Conservation (phyloP, 306 rosid species). For the Lathyrus tuberosus region DNA sequence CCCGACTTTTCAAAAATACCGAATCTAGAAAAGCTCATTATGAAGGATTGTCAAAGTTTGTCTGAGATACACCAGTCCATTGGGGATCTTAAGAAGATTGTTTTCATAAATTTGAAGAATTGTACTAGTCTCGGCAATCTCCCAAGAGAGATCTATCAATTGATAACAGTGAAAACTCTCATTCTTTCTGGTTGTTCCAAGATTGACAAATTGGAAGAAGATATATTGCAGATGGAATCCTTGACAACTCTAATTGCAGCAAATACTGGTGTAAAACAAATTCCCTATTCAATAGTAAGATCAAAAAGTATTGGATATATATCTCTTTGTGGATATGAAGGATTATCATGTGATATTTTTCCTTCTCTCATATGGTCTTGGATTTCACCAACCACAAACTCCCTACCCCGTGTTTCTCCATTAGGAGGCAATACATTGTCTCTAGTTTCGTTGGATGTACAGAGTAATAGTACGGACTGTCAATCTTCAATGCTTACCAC, state of each 20-base stretch:
- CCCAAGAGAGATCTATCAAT: slow-evolving; percentile 23
- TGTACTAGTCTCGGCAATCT: slow-evolving; percentile 21
- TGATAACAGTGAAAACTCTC: slow-evolving; percentile 44
- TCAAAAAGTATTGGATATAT: slow-evolving; percentile 35
- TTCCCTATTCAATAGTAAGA: slow-evolving; percentile 32
- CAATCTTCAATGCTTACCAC: neutral
- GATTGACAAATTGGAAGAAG: slow-evolving; percentile 39
- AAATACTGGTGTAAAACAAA: slow-evolving; percentile 33
- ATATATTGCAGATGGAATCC: slow-evolving; percentile 48
- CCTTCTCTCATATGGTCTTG: slow-evolving; percentile 44
- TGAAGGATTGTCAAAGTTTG: slow-evolving; percentile 40
- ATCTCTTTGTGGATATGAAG: slow-evolving; percentile 43
- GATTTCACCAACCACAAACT: slow-evolving; percentile 28
- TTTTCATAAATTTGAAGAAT: neutral
- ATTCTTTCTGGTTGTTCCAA: slow-evolving; percentile 49
- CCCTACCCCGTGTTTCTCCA: neutral
- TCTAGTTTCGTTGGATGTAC: neutral
- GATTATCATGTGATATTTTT: slow-evolving; percentile 23
- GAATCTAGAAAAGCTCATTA: slow-evolving; percentile 38
- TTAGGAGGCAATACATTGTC: neutral
- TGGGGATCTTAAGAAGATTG: slow-evolving; percentile 11
- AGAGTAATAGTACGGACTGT: neutral
- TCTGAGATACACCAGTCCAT: slow-evolving; percentile 37
- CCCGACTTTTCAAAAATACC: slow-evolving; percentile 46
- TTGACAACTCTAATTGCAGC: slow-evolving; percentile 43